Conservation (phyloP, 306 rosid genomes). For the Clitoria ternatea region DNA sequence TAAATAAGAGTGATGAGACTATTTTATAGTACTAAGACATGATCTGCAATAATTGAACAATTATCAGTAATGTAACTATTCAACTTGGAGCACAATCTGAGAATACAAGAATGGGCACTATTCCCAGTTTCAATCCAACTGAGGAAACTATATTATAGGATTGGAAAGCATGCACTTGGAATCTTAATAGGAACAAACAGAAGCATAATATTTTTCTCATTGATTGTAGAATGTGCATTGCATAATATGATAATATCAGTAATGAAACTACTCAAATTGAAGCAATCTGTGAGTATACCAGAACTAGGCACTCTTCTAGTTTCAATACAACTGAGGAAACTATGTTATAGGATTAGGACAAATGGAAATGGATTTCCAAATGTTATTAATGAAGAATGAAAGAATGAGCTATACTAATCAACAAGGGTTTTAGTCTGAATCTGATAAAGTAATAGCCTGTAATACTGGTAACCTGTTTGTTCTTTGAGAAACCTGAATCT, state of each 20-base stretch:
- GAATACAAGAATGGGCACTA: no score
- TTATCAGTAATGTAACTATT: no score
- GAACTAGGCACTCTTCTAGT: conserved; percentile 14
- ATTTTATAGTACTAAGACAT: no score
- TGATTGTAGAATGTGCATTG: neutral
- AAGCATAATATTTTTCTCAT: neutral
- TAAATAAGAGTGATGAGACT: no score
- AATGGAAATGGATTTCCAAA: conserved; percentile 14
- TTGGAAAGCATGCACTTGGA: no score
- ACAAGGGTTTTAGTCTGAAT: conserved; percentile 12
- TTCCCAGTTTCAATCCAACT: no score
- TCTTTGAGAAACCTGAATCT: conserved; percentile 25
- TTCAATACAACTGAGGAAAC: conserved; percentile 20
- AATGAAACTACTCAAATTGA: conserved; percentile 3
- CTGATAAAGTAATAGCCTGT: conserved; percentile 38
- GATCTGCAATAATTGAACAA: no score
- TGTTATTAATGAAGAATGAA: neutral
- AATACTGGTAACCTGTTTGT: conserved; percentile 40
- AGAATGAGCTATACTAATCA: conserved; percentile 25
- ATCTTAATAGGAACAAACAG: neutral
- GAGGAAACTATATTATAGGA: no score
- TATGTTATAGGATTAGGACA: neutral
- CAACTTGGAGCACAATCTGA: no score
- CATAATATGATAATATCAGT: neutral
- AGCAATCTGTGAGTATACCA: neutral